Evolutionary conservation across 139 green algal species (phyloP).

Genomic region (Chlamydomonas applanata): DNA sequence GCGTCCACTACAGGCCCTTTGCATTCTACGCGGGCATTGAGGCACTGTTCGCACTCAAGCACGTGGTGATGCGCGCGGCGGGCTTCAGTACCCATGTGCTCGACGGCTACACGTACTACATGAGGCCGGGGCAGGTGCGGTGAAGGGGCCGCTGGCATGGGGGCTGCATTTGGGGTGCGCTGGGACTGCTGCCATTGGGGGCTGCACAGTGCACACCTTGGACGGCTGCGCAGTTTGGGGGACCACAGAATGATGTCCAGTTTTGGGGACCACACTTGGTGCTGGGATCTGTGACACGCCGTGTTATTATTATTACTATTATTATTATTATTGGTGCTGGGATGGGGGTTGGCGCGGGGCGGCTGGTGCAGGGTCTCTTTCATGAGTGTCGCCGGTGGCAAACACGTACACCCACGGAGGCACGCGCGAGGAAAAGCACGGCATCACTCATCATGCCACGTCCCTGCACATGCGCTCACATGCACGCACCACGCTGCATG

Average conservation of each 20-base stretch:
- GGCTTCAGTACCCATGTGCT: constrained; percentile 17
- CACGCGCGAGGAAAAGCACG: background rate
- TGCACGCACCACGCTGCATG: too few relatives aligned
- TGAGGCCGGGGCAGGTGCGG: background rate
- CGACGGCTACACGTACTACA: constrained; percentile 25
- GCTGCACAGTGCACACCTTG: background rate
- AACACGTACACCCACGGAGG: too few relatives aligned
- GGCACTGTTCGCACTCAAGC: constrained; percentile 27
- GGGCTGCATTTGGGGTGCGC: background rate
- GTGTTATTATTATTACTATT: too few relatives aligned
- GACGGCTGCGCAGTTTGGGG: background rate
- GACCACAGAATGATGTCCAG: background rate
- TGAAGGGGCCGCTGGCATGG: background rate
- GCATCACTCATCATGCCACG: background rate
- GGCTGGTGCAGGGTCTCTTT: too few relatives aligned
- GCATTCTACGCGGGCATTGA: constrained; percentile 37
- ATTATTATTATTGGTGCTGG: too few relatives aligned
- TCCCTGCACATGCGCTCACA: background rate
- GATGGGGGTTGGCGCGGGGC: too few relatives aligned
- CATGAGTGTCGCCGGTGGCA: too few relatives aligned
- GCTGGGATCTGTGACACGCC: too few relatives aligned
- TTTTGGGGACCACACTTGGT: too few relatives aligned
- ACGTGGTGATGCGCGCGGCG: constrained; percentile 25
- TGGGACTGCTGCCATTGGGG: background rate
- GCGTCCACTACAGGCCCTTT: constrained; percentile 27